Percentiles rank a stretch among this genome's conserved stretches.
Evolutionary conservation across 2,329 filamentous ascomycete genomes (phyloP).

Genomic region (Monilinia polystroma): DNA sequence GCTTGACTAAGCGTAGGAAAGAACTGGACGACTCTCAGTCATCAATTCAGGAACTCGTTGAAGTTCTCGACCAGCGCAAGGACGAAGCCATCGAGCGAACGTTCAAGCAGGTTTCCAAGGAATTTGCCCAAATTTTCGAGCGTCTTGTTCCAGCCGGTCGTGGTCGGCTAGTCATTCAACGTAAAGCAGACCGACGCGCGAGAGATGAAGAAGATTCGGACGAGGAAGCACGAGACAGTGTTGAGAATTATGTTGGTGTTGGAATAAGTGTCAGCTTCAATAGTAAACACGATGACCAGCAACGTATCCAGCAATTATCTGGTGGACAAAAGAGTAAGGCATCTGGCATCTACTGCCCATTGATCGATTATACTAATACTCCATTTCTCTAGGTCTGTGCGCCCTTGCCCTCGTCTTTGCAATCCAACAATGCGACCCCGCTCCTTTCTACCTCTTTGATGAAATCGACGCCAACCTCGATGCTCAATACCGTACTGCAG

Average conservation of each 20-base stretch:
- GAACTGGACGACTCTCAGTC: conserved; percentile 84
- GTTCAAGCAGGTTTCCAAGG: conserved; percentile 94
- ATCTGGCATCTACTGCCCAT: background rate
- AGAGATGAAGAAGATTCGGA: conserved; percentile 67
- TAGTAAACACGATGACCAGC: conserved; percentile 96
- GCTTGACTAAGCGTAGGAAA: conserved; percentile 76
- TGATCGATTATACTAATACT: conserved; percentile 28
- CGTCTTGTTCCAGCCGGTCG: conserved; percentile 92
- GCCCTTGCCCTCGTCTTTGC: conserved; percentile 97
- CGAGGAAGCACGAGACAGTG: conserved; percentile 64
- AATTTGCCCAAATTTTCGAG: conserved; percentile 91
- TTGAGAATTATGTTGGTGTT: conserved; percentile 95
- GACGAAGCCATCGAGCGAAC: conserved; percentile 98
- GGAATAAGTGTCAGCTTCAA: conserved; percentile 98
- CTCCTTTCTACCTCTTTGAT: conserved; percentile 98
- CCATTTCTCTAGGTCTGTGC: conserved; percentile 66
- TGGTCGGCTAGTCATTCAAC: conserved; percentile 88
- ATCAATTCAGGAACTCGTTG: conserved; percentile 89
- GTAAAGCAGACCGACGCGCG: conserved; percentile 71
- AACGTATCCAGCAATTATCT: conserved; percentile 94
- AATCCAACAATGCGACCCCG: conserved; percentile 96
- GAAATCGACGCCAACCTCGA: conserved; percentile 98
- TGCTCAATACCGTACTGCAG: conserved; percentile 94
- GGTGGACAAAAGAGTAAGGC: conserved; percentile 92
- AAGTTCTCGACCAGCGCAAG: conserved; percentile 89